Evolutionary conservation across 495 filamentous ascomycete species (phyloP).

Genomic region (Pseudotulostoma volvatum): DNA sequence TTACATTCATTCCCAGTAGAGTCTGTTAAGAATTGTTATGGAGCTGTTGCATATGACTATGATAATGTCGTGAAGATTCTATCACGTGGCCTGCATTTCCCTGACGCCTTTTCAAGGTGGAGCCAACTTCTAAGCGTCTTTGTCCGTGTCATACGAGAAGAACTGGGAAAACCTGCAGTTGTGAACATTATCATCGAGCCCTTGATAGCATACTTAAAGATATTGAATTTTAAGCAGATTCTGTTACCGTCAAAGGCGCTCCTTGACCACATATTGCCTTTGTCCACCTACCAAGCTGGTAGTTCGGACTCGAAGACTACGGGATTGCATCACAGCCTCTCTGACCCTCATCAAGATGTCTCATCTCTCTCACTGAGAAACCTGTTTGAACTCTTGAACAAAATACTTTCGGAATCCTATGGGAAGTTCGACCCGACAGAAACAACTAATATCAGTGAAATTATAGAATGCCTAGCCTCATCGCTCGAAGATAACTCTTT

Average conservation of each 20-base stretch:
- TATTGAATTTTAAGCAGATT: constrained; percentile 7
- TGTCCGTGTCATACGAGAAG: constrained; percentile 38
- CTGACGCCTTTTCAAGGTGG: constrained; percentile 36
- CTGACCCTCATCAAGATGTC: not conserved
- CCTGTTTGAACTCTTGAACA: constrained; percentile 13
- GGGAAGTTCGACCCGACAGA: constrained; percentile 12
- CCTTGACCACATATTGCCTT: constrained; percentile 18
- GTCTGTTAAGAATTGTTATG: constrained; percentile 27
- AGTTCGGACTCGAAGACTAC: not conserved
- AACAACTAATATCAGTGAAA: constrained; percentile 13
- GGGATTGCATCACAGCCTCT: not conserved
- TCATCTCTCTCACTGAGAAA: constrained; percentile 12
- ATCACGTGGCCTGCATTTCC: constrained; percentile 39
- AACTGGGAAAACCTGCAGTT: constrained; percentile 48
- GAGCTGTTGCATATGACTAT: constrained; percentile 39
- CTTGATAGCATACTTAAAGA: constrained; percentile 35
- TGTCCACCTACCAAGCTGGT: constrained; percentile 15
- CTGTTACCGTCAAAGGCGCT: constrained; percentile 20
- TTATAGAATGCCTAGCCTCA: constrained; percentile 26
- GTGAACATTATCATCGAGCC: constrained; percentile 53
- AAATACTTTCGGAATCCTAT: constrained; percentile 18
- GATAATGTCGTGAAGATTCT: constrained; percentile 54
- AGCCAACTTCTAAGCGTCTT: constrained; percentile 41
- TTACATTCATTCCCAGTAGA: constrained; percentile 25
- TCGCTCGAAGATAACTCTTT: constrained; percentile 20